phyloP scores from a whole-genome alignment of 148 eudicot genomes.

The Chenopodium suecicum region DNA sequence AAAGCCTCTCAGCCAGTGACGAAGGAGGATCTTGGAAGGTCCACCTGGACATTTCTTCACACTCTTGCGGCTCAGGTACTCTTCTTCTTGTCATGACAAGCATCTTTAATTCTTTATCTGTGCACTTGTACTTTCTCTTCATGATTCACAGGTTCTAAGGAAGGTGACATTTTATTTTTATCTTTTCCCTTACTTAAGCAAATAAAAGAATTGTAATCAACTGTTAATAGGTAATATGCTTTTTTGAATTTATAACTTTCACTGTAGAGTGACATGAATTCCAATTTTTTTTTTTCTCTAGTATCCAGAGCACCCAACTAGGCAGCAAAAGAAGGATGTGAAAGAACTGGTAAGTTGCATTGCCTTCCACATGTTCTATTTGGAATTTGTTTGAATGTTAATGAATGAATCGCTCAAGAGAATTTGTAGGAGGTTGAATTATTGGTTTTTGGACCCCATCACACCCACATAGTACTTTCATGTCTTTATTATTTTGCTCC shows the following conservation, averaged over 20 bases:
- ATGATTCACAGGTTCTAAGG: background rate
- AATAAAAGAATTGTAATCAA: background rate
- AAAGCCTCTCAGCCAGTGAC: slow-evolving; percentile 53
- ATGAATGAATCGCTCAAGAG: background rate
- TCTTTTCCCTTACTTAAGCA: background rate
- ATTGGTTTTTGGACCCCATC: background rate
- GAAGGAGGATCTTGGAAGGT: slow-evolving; percentile 88
- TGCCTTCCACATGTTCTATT: background rate
- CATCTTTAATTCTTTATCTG: background rate
- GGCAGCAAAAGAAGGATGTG: slow-evolving; percentile 92
- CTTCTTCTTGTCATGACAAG: slow-evolving; percentile 6
- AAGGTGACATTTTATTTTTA: background rate
- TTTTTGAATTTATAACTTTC: background rate
- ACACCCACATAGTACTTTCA: background rate
- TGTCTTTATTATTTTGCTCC: background rate
- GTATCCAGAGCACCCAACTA: slow-evolving; percentile 91
- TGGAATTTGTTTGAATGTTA: background rate
- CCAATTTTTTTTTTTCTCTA: slow-evolving; percentile 33
- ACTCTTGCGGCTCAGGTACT: slow-evolving; percentile 93
- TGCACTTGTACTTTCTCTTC: background rate
- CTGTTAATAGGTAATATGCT: background rate
- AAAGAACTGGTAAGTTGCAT: slow-evolving; percentile 74
- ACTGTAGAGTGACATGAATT: background rate
- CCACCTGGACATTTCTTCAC: slow-evolving; percentile 95
- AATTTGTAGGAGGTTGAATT: background rate